These are phyloP conservation scores for Cardamine occulta DNA, from an alignment of 345 rosid genomes.

Conservation along the genomic window DNA sequence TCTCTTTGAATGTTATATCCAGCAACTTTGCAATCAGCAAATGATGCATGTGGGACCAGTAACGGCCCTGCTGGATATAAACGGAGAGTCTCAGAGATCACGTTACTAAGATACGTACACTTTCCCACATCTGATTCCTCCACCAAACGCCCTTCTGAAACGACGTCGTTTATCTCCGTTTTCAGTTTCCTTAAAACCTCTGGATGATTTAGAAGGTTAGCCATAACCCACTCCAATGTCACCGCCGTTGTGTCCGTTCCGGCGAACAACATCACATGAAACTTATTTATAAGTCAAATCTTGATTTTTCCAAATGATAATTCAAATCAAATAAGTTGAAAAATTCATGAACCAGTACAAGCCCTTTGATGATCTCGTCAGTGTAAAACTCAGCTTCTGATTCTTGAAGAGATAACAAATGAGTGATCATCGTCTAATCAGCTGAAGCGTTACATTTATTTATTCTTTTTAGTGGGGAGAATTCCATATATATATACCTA, in stretches of 20 bases:
- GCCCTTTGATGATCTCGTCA: slow-evolving; percentile 58
- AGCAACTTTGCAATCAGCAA: slow-evolving; percentile 35
- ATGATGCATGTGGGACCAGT: slow-evolving; percentile 49
- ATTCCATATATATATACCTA: no score
- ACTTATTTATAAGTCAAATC: not conserved
- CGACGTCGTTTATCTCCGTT: not conserved
- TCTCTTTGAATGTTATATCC: slow-evolving; percentile 53
- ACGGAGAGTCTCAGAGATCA: slow-evolving; percentile 49
- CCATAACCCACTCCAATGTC: slow-evolving; percentile 16
- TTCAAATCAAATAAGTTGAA: not conserved
- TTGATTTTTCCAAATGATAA: no score
- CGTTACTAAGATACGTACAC: slow-evolving; percentile 37
- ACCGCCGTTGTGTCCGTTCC: slow-evolving; percentile 24
- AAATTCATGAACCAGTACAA: slow-evolving; percentile 31
- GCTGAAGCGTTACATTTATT: no score
- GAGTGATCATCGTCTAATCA: slow-evolving; percentile 48
- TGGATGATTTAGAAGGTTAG: slow-evolving; percentile 19
- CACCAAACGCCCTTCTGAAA: not conserved
- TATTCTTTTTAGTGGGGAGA: no score
- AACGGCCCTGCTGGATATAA: slow-evolving; percentile 36
- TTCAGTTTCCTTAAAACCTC: not conserved
- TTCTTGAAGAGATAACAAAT: slow-evolving; percentile 52
- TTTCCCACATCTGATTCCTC: not conserved
- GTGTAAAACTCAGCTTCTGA: slow-evolving; percentile 52
- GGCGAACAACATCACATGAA: slow-evolving; percentile 1